These are phyloP conservation scores for Rhodosporidiobolus sp. DNA, from an alignment of 768 basidiomycete genomes.

Conservation along the genomic window DNA sequence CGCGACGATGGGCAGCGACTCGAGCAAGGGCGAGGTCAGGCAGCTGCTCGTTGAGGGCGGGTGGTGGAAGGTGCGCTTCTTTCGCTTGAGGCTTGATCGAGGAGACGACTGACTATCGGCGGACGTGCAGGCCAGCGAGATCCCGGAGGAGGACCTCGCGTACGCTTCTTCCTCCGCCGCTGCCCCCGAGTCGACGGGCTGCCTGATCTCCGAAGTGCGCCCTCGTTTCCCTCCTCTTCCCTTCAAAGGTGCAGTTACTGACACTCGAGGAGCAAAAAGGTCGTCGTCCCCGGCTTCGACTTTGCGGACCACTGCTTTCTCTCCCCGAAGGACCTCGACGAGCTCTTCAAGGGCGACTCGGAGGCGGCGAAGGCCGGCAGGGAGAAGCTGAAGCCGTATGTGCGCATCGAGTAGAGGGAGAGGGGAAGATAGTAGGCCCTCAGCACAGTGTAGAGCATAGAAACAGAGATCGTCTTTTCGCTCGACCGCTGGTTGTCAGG, in stretches of 20 bases:
- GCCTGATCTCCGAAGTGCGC: slow-evolving; percentile 60
- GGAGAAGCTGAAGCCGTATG: slow-evolving; percentile 5
- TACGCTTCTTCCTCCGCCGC: slow-evolving; percentile 3
- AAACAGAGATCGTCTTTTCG: not conserved
- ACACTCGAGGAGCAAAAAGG: not conserved
- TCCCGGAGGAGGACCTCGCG: slow-evolving; percentile 47
- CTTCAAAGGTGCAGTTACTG: not conserved
- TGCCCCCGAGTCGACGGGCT: slow-evolving; percentile 49
- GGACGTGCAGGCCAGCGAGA: slow-evolving; percentile 42
- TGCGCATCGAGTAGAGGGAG: not conserved
- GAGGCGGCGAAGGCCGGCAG: slow-evolving; percentile 23
- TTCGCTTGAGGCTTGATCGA: not conserved
- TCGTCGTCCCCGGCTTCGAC: slow-evolving; percentile 49
- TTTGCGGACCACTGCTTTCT: slow-evolving; percentile 59
- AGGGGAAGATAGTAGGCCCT: not conserved
- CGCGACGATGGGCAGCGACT: slow-evolving; percentile 54
- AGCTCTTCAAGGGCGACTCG: slow-evolving; percentile 49
- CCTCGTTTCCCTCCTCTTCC: not conserved
- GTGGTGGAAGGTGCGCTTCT: slow-evolving; percentile 49
- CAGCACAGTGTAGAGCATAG: not conserved
- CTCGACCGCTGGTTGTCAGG: not conserved
- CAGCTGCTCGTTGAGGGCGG: slow-evolving; percentile 30
- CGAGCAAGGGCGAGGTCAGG: slow-evolving; percentile 51
- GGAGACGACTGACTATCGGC: not conserved
- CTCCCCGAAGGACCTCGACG: slow-evolving; percentile 48